Evolutionary conservation across 768 basidiomycete genomes (phyloP).

Genomic region (Russula sp.): DNA sequence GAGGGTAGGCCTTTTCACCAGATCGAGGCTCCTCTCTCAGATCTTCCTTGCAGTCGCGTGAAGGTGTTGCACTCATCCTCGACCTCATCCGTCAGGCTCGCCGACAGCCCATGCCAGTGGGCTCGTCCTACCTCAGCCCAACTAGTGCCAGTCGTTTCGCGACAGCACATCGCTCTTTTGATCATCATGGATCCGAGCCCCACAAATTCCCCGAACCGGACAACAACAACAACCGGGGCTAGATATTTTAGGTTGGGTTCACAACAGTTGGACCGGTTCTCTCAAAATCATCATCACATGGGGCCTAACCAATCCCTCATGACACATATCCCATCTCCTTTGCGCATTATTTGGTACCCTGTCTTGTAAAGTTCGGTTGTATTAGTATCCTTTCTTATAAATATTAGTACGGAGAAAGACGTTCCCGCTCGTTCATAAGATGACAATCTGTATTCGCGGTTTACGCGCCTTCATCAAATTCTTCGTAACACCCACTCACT

Average conservation of each 20-base stretch:
- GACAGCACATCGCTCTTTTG: neutral
- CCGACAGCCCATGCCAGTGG: conserved; percentile 42
- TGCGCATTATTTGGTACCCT: neutral
- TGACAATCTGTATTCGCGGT: no score
- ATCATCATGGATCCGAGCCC: neutral
- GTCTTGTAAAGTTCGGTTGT: conserved; percentile 6
- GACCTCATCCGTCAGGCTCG: conserved; percentile 74
- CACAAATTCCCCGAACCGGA: neutral
- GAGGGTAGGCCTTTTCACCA: conserved; percentile 42
- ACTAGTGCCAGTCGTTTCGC: conserved; percentile 11
- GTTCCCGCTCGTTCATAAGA: no score
- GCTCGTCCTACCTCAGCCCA: conserved; percentile 21
- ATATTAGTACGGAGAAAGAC: neutral
- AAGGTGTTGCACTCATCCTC: conserved; percentile 80
- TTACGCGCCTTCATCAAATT: no score
- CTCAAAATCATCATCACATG: conserved; percentile 8
- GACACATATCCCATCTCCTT: conserved; percentile 9
- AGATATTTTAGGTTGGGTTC: neutral
- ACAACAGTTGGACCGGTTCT: neutral
- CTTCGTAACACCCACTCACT: neutral
- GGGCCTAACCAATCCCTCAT: neutral
- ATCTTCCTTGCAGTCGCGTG: conserved; percentile 54
- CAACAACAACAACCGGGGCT: neutral
- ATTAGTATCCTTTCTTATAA: conserved; percentile 14
- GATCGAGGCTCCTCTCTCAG: conserved; percentile 12